phyloP scores from a whole-genome alignment of 1,139 yeast species.

The Debaryomyces sp. region DNA sequence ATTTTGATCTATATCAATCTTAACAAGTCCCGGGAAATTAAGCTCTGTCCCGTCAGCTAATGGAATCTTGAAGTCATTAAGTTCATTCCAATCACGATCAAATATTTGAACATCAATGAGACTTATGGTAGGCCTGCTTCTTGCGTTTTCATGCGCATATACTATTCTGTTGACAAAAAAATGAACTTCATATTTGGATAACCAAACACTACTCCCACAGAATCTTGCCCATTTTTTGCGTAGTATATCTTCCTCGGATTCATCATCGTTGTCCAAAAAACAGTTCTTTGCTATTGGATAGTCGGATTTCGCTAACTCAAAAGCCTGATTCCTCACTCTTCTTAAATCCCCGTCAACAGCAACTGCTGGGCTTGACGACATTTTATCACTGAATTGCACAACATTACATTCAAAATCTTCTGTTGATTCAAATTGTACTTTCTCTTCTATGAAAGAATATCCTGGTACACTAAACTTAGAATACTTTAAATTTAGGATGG shows the following conservation, averaged over 20 bases:
- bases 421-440: neutral
- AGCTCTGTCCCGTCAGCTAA: constrained; percentile 5
- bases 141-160: constrained; percentile 11
- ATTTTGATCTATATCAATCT: constrained; percentile 12
- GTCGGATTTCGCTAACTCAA: constrained; percentile 8
- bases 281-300: constrained; percentile 12
- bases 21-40: constrained; percentile 12
- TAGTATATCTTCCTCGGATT: constrained; percentile 14
- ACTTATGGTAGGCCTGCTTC: constrained; percentile 18
- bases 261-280: constrained; percentile 11
- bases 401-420: constrained; percentile 7
- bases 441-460: constrained; percentile 13
- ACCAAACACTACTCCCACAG: constrained; percentile 21
- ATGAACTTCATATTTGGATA: constrained; percentile 18
- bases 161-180: constrained; percentile 19
- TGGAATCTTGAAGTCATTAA: constrained; percentile 11
- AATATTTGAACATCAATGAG: constrained; percentile 17
- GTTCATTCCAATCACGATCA: constrained; percentile 19
- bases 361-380: constrained; percentile 4
- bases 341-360: constrained; percentile 8
- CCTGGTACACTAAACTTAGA: constrained; percentile 11
- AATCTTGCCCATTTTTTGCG: constrained; percentile 17
- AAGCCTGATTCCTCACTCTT: constrained; percentile 10
- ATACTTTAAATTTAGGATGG: neutral
- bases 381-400: constrained; percentile 1